Conservation (phyloP, 257 asterid genomes). For the Primulina huaijiensis region DNA sequence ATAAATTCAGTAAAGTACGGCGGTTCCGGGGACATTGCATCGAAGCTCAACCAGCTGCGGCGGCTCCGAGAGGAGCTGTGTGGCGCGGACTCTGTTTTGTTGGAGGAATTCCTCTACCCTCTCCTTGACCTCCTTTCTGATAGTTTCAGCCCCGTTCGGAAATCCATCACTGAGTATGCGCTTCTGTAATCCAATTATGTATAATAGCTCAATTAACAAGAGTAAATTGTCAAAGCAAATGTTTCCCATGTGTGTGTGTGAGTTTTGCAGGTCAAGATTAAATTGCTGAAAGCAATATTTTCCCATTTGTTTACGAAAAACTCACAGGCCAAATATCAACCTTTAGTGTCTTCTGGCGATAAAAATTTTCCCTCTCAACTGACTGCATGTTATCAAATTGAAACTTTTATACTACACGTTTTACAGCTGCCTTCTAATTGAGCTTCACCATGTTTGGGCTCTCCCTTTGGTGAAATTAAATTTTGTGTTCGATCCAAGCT, state of each 20-base stretch:
- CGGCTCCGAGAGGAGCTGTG: conserved; percentile 54
- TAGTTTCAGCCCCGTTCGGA: conserved; percentile 71
- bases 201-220: background rate
- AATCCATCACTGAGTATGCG: conserved; percentile 64
- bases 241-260: no score
- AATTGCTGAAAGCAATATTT: no score
- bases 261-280: no score
- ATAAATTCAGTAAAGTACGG: conserved; percentile 49
- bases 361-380: no score
- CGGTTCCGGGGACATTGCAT: conserved; percentile 36
- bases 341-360: no score
- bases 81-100: conserved; percentile 45
- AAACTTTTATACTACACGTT: no score
- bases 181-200: background rate
- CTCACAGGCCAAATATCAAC: no score
- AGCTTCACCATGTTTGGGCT: background rate
- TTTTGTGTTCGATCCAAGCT: background rate
- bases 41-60: conserved; percentile 64
- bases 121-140: conserved; percentile 66
- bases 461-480: background rate
- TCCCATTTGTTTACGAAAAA: no score
- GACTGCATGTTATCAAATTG: no score
- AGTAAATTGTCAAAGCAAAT: background rate
- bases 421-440: no score
- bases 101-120: conserved; percentile 50